Evolutionary conservation across 306 rosid species (phyloP).

Genomic region (Gillenia trifoliata): DNA sequence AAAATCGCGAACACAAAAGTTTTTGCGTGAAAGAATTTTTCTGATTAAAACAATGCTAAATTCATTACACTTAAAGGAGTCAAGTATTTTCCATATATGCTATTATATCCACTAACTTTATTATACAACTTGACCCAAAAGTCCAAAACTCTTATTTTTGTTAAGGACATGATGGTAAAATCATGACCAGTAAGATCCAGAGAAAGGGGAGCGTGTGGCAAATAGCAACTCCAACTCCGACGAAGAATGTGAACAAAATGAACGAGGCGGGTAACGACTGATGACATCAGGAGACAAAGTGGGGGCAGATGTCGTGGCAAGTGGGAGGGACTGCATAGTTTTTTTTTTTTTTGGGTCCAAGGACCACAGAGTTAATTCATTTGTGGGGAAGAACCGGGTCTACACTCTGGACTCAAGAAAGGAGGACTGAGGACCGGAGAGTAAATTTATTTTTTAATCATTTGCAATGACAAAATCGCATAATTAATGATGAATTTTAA

Average conservation of each 20-base stretch:
- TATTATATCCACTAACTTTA: neutral
- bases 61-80: neutral
- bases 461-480: neutral
- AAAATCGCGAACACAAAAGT: neutral
- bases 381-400: neutral
- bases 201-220: neutral
- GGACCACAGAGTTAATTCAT: neutral
- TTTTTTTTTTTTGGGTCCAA: too few relatives aligned
- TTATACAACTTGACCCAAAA: neutral
- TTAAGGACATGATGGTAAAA: neutral
- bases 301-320: neutral
- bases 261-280: neutral
- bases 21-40: neutral
- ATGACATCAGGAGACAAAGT: neutral
- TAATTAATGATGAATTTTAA: neutral
- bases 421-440: neutral
- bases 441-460: too few relatives aligned
- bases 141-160: neutral
- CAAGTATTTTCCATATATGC: neutral
- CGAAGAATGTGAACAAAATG: neutral
- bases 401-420: neutral
- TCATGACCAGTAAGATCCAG: neutral
- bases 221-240: neutral
- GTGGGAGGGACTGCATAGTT: neutral
- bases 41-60: neutral